Evolutionary conservation across 495 filamentous ascomycete genomes (phyloP).

Genomic region (Cenococcum geophilum): DNA sequence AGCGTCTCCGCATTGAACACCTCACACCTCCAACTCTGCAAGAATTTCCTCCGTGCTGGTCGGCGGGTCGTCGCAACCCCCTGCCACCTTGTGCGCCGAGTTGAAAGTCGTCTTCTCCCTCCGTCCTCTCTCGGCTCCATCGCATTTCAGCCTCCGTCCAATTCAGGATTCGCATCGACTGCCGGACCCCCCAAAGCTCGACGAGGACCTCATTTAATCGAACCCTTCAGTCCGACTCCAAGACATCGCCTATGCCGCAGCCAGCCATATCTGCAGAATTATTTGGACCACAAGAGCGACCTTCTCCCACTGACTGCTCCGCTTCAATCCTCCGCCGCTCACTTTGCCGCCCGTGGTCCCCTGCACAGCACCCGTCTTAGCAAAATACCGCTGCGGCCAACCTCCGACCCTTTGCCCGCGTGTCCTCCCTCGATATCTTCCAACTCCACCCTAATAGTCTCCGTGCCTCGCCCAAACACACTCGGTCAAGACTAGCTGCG

Average conservation of each 20-base stretch:
- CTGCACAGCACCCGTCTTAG: background rate
- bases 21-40: background rate
- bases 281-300: background rate
- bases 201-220: background rate
- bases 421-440: background rate
- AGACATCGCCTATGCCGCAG: background rate
- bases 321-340: background rate
- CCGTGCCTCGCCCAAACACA: background rate
- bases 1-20: conserved; percentile 7
- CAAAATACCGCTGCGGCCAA: background rate
- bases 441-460: background rate
- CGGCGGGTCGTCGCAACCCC: background rate
- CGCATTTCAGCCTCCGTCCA: background rate
- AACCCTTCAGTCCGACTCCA: background rate
- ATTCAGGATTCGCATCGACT: background rate
- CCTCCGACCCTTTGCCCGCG: background rate
- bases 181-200: too few relatives aligned
- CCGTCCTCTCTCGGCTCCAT: background rate
- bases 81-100: background rate
- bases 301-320: background rate
- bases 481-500: background rate
- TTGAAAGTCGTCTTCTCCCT: background rate
- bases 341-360: background rate
- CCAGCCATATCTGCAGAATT: background rate
- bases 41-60: background rate